Percentiles rank a stretch among this genome's conserved stretches.
phyloP scores from a whole-genome alignment of 176 grass and related monocot species.

The Ananas comosus region DNA sequence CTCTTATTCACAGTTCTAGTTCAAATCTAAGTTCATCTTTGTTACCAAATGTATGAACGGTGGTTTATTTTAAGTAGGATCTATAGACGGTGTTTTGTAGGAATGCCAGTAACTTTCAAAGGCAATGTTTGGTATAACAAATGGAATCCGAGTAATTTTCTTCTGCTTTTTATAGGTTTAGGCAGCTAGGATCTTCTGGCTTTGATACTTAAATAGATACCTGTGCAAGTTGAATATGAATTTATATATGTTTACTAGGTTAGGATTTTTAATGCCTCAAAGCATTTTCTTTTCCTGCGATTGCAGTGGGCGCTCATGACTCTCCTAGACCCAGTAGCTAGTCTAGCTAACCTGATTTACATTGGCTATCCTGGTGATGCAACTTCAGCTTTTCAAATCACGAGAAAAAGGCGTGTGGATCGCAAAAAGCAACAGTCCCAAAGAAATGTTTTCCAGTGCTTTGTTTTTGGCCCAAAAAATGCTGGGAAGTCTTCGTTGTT shows the following conservation, averaged over 20 bases:
- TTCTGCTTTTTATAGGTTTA: no score
- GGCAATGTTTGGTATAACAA: no score
- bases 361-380: conserved; percentile 69
- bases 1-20: no score
- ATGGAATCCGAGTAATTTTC: no score
- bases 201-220: no score
- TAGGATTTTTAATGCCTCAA: neutral
- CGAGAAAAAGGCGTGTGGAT: conserved; percentile 84
- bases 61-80: no score
- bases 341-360: conserved; percentile 85
- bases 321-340: conserved; percentile 68
- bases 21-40: no score
- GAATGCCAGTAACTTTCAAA: no score
- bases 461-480: conserved; percentile 81
- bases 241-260: neutral
- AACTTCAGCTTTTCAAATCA: conserved; percentile 67
- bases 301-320: conserved; percentile 99
- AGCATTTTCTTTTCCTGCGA: neutral
- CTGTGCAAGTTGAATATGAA: no score
- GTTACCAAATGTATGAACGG: no score
- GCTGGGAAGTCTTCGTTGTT: conserved; percentile 77
- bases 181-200: neutral
- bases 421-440: conserved; percentile 80
- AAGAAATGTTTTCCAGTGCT: conserved; percentile 76
- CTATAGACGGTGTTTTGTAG: no score